Conservation (phyloP, 2,329 filamentous ascomycete species). For the Xylariaceae sp. region DNA sequence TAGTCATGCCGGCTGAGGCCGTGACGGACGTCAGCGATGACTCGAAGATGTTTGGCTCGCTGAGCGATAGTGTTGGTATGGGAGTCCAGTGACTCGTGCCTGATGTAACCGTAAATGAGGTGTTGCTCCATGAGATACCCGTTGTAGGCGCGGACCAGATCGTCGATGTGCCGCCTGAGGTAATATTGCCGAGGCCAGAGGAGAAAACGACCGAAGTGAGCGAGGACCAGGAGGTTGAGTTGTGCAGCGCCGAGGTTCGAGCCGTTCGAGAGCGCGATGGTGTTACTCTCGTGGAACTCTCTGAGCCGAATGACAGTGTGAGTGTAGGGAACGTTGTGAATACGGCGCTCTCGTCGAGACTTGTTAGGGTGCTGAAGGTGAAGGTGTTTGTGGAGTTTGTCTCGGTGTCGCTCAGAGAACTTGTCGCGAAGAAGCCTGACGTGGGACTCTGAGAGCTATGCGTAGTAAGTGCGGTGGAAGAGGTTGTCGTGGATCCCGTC, state of each 20-base stretch:
- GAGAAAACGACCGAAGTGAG: constrained; percentile 6
- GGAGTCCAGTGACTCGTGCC: constrained; percentile 8
- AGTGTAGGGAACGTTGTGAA: neutral
- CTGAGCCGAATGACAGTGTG: constrained; percentile 1
- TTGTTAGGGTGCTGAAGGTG: neutral
- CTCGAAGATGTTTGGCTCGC: neutral
- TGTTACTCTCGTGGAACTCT: neutral
- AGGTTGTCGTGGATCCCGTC: neutral
- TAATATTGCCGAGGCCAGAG: neutral
- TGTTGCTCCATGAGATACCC: constrained; percentile 18
- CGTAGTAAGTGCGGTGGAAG: neutral
- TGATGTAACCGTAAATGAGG: constrained; percentile 10
- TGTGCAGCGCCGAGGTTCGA: neutral
- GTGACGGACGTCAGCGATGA: constrained; percentile 10
- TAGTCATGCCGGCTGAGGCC: neutral
- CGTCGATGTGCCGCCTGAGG: constrained; percentile 2
- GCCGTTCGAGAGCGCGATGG: neutral
- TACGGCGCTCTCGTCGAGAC: neutral
- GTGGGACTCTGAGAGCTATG: too few relatives aligned
- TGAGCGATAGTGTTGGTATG: neutral
- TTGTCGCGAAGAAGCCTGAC: too few relatives aligned
- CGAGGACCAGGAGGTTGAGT: neutral
- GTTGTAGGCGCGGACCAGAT: constrained; percentile 1
- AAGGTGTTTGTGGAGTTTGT: neutral
- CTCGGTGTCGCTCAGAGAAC: too few relatives aligned